Evolutionary conservation across 331 rosid genomes (phyloP).

Genomic region (Telfairia occidentalis): DNA sequence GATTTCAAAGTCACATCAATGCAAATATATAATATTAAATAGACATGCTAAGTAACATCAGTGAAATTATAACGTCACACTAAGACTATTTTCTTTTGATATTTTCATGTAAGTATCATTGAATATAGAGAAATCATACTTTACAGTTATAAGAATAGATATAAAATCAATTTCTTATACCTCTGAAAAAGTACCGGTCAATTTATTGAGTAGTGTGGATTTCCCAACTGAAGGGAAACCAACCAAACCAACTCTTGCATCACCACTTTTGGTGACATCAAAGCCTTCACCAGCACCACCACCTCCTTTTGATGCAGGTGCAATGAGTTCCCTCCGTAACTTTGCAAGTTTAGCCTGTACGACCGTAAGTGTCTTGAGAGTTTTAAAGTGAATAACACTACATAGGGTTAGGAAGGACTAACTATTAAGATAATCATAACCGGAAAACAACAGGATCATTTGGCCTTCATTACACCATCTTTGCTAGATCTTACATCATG

Average conservation of each 20-base stretch:
- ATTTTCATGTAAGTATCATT: neutral
- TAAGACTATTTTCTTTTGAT: neutral
- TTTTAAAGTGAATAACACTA: neutral
- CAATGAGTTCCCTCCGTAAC: conserved; percentile 80
- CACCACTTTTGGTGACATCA: conserved; percentile 98
- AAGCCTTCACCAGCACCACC: conserved; percentile 99
- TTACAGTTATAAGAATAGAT: neutral
- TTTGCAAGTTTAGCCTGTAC: conserved; percentile 95
- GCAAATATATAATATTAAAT: too few relatives aligned
- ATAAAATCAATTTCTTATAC: conserved; percentile 24
- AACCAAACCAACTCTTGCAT: conserved; percentile 96
- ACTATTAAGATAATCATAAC: neutral
- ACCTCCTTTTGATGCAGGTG: conserved; percentile 84
- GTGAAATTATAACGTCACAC: neutral
- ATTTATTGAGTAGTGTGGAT: conserved; percentile 82
- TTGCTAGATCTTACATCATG: neutral
- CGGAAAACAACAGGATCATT: neutral
- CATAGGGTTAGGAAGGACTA: neutral
- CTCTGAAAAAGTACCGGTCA: conserved; percentile 99
- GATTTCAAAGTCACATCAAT: too few relatives aligned
- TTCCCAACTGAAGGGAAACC: conserved; percentile 98
- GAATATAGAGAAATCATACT: neutral
- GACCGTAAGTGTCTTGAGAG: conserved; percentile 4
- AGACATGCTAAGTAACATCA: neutral
- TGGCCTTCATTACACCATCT: neutral